Evolutionary conservation across 768 basidiomycete species (phyloP), one percentile per base, ranked within the genome.

Genomic region (Suillus brevipes): DNA sequence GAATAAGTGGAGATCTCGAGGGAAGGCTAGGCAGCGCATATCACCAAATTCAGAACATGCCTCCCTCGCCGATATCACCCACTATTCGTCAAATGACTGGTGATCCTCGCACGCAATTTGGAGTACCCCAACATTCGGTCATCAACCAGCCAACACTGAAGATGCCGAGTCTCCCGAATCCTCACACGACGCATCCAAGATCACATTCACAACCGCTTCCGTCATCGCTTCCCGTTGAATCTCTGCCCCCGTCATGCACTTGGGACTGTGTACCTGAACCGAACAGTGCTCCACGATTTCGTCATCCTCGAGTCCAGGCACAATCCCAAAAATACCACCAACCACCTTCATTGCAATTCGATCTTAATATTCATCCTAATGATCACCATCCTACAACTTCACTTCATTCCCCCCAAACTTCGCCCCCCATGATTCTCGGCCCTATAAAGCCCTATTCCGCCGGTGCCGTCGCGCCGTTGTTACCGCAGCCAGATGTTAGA

Each of bases 61-160:
- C 63, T 6, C 31, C 53, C 20, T 66, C 65, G 37, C 62, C 62
- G 36, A 5, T 64, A 57, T 64, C 71, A 50, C 64, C 58, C 38
- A 50, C 40, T 31, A 61, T 58, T 20, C 25, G 42, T 43, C 34
- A 37, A n/a, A 49, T 74, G 9, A 66, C 76, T 16, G 65, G 67
- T n/a, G 72, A 77, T 20, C 74, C 75, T 52, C 67, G 64, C 59
- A 72, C 64, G 58, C 72, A 77, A 37, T 65, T 77, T 34, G 75
- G 74, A 38, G 65, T 74, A 9, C 68, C 75, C 23, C 75, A 77
- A 34, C 75, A 74, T 53, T 74, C 74, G 20, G 74, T 77, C 38
- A 50, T 70, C 23, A 75, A 74, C 52, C 53, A 70, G 37, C 66
- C 70, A 5, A 36, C 57, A 10, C 45, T 61, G 16, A 71, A 64